Conservation (phyloP, 2,329 filamentous ascomycete species). For the Botrytis sinoallii region DNA sequence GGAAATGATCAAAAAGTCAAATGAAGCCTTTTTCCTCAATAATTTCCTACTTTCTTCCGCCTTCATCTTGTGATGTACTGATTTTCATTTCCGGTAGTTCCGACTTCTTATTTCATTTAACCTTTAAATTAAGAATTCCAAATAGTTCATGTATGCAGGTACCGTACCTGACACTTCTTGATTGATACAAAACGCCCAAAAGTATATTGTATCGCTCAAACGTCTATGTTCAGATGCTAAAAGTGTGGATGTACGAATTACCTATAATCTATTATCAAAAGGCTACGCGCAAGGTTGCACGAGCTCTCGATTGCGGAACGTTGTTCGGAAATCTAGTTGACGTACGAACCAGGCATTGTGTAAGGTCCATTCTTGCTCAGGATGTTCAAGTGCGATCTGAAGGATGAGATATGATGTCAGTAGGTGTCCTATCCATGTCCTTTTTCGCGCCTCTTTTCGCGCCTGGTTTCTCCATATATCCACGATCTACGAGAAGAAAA, state of each 20-base stretch:
- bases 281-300: background rate
- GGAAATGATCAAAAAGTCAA: background rate
- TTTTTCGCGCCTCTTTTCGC: background rate
- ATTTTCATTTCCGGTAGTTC: background rate
- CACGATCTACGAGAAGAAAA: background rate
- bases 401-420: background rate
- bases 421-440: background rate
- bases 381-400: slow-evolving; percentile 55
- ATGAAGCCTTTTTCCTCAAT: background rate
- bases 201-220: background rate
- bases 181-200: background rate
- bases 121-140: background rate
- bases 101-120: background rate
- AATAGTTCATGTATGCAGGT: background rate
- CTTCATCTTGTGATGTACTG: background rate
- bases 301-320: slow-evolving; percentile 30
- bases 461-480: background rate
- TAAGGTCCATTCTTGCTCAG: slow-evolving; percentile 54
- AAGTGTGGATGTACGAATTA: background rate
- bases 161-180: background rate
- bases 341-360: slow-evolving; percentile 64
- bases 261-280: too few relatives aligned
- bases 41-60: background rate
- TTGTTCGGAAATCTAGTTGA: slow-evolving; percentile 51
- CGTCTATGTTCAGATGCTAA: background rate